Evolutionary conservation across 805 yeast species (phyloP).

Genomic region (Lipomyces chichibuensis): DNA sequence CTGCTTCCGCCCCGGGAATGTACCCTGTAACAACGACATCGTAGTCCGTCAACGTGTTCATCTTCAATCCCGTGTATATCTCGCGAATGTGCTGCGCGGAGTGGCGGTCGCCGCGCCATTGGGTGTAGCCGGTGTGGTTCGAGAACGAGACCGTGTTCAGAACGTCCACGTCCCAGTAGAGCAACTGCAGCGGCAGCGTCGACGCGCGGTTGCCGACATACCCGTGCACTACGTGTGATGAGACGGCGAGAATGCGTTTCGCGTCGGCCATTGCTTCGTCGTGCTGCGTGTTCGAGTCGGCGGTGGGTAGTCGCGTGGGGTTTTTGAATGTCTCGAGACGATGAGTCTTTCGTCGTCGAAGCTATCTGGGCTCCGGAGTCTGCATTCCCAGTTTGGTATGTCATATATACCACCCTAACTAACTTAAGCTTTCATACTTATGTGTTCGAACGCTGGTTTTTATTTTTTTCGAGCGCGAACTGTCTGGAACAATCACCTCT

Average conservation of each 20-base stretch:
- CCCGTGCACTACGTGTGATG: conserved; percentile 94
- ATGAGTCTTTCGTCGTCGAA: too few relatives aligned
- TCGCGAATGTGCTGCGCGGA: conserved; percentile 52
- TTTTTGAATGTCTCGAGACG: background rate
- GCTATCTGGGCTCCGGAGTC: too few relatives aligned
- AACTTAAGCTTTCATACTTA: background rate
- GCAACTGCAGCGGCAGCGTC: conserved; percentile 81
- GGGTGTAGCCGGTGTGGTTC: conserved; percentile 75
- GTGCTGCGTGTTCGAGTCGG: background rate
- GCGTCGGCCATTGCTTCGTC: background rate
- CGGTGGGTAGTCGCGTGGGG: background rate
- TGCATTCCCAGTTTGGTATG: too few relatives aligned
- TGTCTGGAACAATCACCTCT: too few relatives aligned
- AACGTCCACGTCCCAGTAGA: conserved; percentile 92
- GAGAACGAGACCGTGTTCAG: conserved; percentile 87
- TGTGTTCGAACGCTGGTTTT: too few relatives aligned
- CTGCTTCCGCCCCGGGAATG: conserved; percentile 62
- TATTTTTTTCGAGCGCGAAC: too few relatives aligned
- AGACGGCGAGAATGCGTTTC: conserved; percentile 57
- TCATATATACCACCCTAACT: background rate
- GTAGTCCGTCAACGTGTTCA: conserved; percentile 53
- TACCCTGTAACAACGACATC: conserved; percentile 80
- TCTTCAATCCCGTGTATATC: conserved; percentile 59
- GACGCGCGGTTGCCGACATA: conserved; percentile 93
- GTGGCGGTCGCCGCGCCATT: conserved; percentile 54